phyloP scores from a whole-genome alignment of 2,329 filamentous ascomycete genomes.

The Malbranchea zuffiana region DNA sequence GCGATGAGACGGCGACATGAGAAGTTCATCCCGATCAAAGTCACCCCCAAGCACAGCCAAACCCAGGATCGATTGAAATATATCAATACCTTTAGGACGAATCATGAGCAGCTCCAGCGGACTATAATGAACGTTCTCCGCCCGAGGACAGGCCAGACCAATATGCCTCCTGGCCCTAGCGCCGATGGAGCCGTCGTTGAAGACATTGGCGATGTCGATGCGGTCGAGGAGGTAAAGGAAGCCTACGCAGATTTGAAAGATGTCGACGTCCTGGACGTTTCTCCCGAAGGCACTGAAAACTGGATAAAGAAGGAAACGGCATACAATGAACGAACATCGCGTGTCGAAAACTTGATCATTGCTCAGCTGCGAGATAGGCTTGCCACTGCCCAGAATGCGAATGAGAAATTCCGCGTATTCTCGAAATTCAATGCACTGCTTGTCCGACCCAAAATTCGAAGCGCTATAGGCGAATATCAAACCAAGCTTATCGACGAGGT shows the following conservation, averaged over 20 bases:
- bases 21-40: conserved; percentile 98
- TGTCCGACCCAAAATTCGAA: conserved; percentile 95
- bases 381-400: conserved; percentile 90
- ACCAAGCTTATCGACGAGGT: conserved; percentile 97
- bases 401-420: conserved; percentile 99
- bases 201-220: conserved; percentile 94
- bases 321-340: conserved; percentile 93
- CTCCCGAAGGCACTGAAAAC: conserved; percentile 73
- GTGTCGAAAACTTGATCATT: conserved; percentile 98
- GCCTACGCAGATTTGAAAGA: conserved; percentile 91
- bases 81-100: conserved; percentile 86
- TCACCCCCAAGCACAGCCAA: conserved; percentile 73
- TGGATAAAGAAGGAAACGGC: conserved; percentile 92
- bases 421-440: conserved; percentile 99
- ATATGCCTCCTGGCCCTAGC: conserved; percentile 31
- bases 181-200: conserved; percentile 64
- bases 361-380: conserved; percentile 82
- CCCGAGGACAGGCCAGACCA: conserved; percentile 53
- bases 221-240: conserved; percentile 88
- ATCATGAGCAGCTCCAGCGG: conserved; percentile 92
- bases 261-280: conserved; percentile 88
- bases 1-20: conserved; percentile 87
- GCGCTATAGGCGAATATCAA: conserved; percentile 95
- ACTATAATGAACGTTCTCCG: conserved; percentile 97
- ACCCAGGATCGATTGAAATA: conserved; percentile 87